Evolutionary conservation across 2,329 filamentous ascomycete genomes (phyloP).

Genomic region (Phaeosphaeria sp.): DNA sequence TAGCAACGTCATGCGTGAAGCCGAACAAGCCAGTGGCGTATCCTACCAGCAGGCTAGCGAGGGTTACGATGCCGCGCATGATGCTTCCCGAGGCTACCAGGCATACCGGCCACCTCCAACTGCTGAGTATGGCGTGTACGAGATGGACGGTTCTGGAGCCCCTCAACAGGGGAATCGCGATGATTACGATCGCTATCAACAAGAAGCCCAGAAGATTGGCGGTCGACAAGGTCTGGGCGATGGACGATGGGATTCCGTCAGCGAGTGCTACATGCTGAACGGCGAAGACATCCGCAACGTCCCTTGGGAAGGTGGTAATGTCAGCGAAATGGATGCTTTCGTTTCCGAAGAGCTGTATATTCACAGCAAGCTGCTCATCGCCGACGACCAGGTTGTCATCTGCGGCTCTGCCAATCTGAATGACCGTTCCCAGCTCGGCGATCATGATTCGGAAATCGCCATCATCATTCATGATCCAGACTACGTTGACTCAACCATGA

Average conservation of each 20-base stretch:
- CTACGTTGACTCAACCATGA: conserved; percentile 74
- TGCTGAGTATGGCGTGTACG: conserved; percentile 46
- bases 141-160: conserved; percentile 33
- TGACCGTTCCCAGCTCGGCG: conserved; percentile 77
- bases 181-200: conserved; percentile 74
- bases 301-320: conserved; percentile 63
- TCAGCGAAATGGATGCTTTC: conserved; percentile 66
- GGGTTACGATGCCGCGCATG: conserved; percentile 65
- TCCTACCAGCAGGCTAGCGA: conserved; percentile 70
- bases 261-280: conserved; percentile 81
- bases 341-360: conserved; percentile 69
- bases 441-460: conserved; percentile 89
- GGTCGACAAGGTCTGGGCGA: conserved; percentile 53
- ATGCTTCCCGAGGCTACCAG: conserved; percentile 47
- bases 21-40: conserved; percentile 69
- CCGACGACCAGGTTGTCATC: conserved; percentile 81
- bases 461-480: conserved; percentile 83
- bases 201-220: conserved; percentile 64
- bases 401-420: conserved; percentile 78
- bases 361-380: conserved; percentile 76
- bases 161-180: conserved; percentile 26
- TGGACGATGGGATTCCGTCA: conserved; percentile 76
- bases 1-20: conserved; percentile 65
- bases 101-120: conserved; percentile 42
- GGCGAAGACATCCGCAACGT: conserved; percentile 72